These are phyloP conservation scores for Lactifluus subvellereus DNA, from an alignment of 768 basidiomycete species.

Conservation along the genomic window DNA sequence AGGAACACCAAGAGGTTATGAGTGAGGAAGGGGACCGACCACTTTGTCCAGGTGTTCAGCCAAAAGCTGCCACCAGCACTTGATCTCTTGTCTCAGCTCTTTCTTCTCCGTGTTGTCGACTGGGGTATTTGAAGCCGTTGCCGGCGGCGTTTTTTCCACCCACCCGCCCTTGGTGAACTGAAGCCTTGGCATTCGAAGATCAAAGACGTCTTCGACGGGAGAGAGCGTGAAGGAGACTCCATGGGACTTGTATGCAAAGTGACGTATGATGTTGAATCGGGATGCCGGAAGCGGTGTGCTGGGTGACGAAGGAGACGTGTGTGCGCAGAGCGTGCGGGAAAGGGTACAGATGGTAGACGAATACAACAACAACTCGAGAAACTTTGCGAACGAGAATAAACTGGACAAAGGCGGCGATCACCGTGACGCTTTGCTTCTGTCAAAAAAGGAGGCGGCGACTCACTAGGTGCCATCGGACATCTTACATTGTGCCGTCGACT, in stretches of 20 bases:
- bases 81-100: conserved; percentile 53
- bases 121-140: neutral
- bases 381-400: conserved; percentile 44
- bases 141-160: conserved; percentile 20
- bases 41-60: conserved; percentile 55
- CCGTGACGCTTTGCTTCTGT: conserved; percentile 39
- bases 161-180: conserved; percentile 42
- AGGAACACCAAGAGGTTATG: neutral
- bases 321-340: conserved; percentile 16
- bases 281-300: conserved; percentile 28
- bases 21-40: conserved; percentile 33
- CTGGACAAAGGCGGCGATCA: conserved; percentile 31
- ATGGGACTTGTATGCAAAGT: conserved; percentile 36
- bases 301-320: conserved; percentile 19
- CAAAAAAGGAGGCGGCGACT: conserved; percentile 27
- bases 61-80: conserved; percentile 60
- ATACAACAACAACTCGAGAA: conserved; percentile 24
- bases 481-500: conserved; percentile 30
- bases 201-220: conserved; percentile 50
- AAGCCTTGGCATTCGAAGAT: conserved; percentile 53
- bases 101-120: conserved; percentile 39
- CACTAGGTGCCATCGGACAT: conserved; percentile 52
- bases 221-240: conserved; percentile 44
- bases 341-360: conserved; percentile 32
- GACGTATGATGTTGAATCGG: conserved; percentile 36